These are phyloP conservation scores for Phyllosticta ampelicida DNA, from an alignment of 2,329 filamentous ascomycete genomes.

Conservation along the genomic window DNA sequence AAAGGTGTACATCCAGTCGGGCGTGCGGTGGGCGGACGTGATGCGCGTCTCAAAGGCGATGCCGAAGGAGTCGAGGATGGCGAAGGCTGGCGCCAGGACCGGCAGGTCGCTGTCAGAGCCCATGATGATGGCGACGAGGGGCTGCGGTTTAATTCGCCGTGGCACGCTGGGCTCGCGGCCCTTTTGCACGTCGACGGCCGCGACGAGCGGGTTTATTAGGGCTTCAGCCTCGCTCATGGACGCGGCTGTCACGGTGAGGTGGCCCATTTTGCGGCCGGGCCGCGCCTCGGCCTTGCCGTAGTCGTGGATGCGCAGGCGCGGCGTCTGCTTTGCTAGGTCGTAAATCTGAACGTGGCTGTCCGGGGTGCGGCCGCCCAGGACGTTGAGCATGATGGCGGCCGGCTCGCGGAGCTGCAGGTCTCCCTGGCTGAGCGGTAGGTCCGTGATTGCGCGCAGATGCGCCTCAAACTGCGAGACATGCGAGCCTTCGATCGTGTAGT, in stretches of 20 bases:
- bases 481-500: conserved; percentile 90
- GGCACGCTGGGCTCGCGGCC: conserved; percentile 23
- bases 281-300: conserved; percentile 83
- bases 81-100: conserved; percentile 54
- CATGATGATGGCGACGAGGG: conserved; percentile 70
- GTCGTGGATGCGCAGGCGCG: conserved; percentile 61
- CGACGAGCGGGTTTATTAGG: conserved; percentile 58
- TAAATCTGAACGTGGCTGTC: conserved; percentile 53
- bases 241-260: conserved; percentile 69
- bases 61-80: conserved; percentile 56
- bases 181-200: conserved; percentile 48
- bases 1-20: conserved; percentile 37
- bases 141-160: conserved; percentile 22
- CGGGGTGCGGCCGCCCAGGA: conserved; percentile 57
- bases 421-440: conserved; percentile 43
- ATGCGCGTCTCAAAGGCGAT: conserved; percentile 65
- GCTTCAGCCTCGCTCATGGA: conserved; percentile 58
- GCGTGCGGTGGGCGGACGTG: conserved; percentile 56
- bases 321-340: conserved; percentile 45
- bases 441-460: conserved; percentile 75
- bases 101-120: conserved; percentile 69
- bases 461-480: conserved; percentile 85
- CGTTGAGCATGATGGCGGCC: conserved; percentile 66
- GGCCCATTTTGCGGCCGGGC: conserved; percentile 87
- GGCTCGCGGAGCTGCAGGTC: conserved; percentile 48